Conservation (phyloP, 768 basidiomycete genomes). For the Sarcodon aspratus region DNA sequence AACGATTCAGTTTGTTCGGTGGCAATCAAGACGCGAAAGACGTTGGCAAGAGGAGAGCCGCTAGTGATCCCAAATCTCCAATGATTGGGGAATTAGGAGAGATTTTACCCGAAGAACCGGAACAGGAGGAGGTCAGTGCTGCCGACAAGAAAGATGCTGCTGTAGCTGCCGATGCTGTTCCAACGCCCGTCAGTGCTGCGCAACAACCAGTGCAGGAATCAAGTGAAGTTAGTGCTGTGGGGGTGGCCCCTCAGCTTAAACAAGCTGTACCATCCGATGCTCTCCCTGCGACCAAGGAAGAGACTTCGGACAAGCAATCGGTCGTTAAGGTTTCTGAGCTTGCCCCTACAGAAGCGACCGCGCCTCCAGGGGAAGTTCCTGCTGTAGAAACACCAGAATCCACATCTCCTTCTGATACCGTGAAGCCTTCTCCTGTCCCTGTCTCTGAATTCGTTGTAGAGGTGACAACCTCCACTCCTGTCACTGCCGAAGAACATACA, state of each 20-base stretch:
- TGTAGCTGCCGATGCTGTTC: slow-evolving; percentile 10
- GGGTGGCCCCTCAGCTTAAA: not conserved
- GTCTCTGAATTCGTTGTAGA: not conserved
- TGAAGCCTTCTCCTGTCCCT: not conserved
- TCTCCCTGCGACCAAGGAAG: slow-evolving; percentile 11
- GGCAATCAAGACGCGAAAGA: slow-evolving; percentile 10
- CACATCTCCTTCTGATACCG: no score
- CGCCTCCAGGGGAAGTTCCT: not conserved
- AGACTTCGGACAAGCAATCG: slow-evolving; percentile 5
- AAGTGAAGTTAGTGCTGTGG: slow-evolving; percentile 6
- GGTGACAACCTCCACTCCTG: not conserved
- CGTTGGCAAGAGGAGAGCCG: slow-evolving; percentile 13
- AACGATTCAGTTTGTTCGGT: slow-evolving; percentile 54
- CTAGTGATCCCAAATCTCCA: slow-evolving; percentile 16
- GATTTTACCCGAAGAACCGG: slow-evolving; percentile 43
- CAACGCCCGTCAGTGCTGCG: not conserved
- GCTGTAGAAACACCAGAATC: not conserved
- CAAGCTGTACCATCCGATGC: not conserved
- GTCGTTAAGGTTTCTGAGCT: slow-evolving; percentile 5
- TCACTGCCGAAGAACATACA: not conserved
- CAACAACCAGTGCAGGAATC: slow-evolving; percentile 4
- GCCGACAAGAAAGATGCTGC: slow-evolving; percentile 14
- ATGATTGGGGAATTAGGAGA: slow-evolving; percentile 66
- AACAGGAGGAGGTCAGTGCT: slow-evolving; percentile 18
- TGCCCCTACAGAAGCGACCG: slow-evolving; percentile 5